Evolutionary conservation across 495 filamentous ascomycete species (phyloP).

Genomic region (Penicillium ochrochloron): DNA sequence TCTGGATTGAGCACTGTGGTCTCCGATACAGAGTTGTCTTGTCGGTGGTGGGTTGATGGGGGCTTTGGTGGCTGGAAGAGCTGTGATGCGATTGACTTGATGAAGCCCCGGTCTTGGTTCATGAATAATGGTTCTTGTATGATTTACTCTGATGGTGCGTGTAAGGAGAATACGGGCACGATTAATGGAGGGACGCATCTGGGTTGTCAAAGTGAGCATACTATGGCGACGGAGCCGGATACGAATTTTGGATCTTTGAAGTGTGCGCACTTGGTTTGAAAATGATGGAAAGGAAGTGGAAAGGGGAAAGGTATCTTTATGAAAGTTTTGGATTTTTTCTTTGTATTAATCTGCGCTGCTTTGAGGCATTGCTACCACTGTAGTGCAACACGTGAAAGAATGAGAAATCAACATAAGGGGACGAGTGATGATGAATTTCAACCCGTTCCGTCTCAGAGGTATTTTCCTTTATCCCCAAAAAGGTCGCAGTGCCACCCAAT

Average conservation of each 20-base stretch:
- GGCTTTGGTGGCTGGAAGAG: not conserved
- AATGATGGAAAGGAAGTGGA: no score
- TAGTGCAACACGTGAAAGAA: no score
- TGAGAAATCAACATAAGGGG: no score
- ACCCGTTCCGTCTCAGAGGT: no score
- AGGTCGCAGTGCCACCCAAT: no score
- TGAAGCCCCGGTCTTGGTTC: conserved; percentile 7
- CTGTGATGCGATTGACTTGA: conserved; percentile 6
- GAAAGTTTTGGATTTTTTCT: no score
- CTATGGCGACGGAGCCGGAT: conserved; percentile 4
- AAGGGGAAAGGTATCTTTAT: no score
- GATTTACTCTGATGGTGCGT: not conserved
- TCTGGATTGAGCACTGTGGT: not conserved
- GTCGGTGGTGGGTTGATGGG: conserved; percentile 15
- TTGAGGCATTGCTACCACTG: no score
- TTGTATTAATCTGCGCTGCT: no score
- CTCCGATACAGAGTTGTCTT: conserved; percentile 7
- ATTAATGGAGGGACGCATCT: not conserved
- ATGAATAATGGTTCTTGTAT: conserved; percentile 15
- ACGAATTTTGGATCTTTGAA: conserved; percentile 5
- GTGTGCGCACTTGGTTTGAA: not conserved
- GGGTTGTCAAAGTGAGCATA: not conserved
- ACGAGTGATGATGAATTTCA: no score
- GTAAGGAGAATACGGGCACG: not conserved
- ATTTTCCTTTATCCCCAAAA: no score